These are phyloP conservation scores for Ustilago xerochloae DNA, from an alignment of 1,284 basidiomycete genomes.

Conservation along the genomic window DNA sequence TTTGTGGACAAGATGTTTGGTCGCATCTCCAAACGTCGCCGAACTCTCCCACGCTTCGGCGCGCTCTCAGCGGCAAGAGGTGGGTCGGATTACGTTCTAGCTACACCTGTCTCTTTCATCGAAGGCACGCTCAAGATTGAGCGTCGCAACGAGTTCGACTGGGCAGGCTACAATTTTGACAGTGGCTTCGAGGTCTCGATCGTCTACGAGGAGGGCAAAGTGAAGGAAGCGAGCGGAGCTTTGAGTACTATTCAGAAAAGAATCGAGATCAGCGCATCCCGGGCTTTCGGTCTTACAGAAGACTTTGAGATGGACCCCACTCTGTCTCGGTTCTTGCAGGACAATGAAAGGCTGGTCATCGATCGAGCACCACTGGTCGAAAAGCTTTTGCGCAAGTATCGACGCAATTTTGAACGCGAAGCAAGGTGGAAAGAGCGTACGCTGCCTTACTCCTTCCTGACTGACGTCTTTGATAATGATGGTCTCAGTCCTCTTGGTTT, in stretches of 20 bases:
- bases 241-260: slow-evolving; percentile 65
- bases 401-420: slow-evolving; percentile 73
- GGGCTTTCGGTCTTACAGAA: slow-evolving; percentile 76
- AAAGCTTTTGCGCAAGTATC: slow-evolving; percentile 73
- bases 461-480: slow-evolving; percentile 70
- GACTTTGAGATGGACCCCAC: slow-evolving; percentile 76
- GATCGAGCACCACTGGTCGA: slow-evolving; percentile 72
- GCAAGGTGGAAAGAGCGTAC: slow-evolving; percentile 73
- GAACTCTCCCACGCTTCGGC: slow-evolving; percentile 18
- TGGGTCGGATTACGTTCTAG: slow-evolving; percentile 72
- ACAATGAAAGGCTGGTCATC: slow-evolving; percentile 75
- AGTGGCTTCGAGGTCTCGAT: slow-evolving; percentile 77
- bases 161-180: slow-evolving; percentile 73
- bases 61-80: slow-evolving; percentile 42
- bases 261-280: slow-evolving; percentile 72
- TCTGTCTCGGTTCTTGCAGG: slow-evolving; percentile 76
- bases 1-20: slow-evolving; percentile 31
- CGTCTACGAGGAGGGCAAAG: slow-evolving; percentile 71
- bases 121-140: slow-evolving; percentile 74
- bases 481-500: slow-evolving; percentile 63
- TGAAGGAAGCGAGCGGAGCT: slow-evolving; percentile 54
- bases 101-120: slow-evolving; percentile 70
- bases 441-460: slow-evolving; percentile 78
- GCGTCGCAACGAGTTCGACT: slow-evolving; percentile 74
- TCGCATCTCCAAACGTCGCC: slow-evolving; percentile 20